A percentile compares a stretch with the other conserved stretches of the same genome.
These are phyloP conservation scores for Talaromyces sp. DNA, from an alignment of 2,329 filamentous ascomycete species.

Conservation along the genomic window DNA sequence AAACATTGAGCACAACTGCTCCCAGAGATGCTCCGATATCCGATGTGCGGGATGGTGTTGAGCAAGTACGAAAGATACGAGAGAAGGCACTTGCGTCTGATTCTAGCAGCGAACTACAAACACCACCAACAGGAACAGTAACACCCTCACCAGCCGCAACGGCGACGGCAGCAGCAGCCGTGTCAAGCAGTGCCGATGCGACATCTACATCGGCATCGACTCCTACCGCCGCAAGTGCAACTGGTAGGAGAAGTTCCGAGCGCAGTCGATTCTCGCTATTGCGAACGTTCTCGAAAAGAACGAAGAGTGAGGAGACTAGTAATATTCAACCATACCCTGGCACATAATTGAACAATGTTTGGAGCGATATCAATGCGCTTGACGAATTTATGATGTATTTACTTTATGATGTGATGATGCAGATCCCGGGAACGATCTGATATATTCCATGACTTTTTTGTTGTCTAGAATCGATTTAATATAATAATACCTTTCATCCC, in stretches of 20 bases:
- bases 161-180: not conserved
- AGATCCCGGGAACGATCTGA: not conserved
- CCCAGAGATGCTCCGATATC: slow-evolving; percentile 41
- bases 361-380: not conserved
- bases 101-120: slow-evolving; percentile 8
- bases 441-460: not conserved
- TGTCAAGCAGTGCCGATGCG: not conserved
- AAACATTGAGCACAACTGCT: slow-evolving; percentile 43
- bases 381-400: slow-evolving; percentile 7
- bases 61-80: slow-evolving; percentile 38
- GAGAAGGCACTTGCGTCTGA: slow-evolving; percentile 23
- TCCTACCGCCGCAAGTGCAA: not conserved
- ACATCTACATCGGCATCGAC: not conserved
- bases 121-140: not conserved
- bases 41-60: slow-evolving; percentile 42
- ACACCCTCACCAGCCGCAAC: not conserved
- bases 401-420: not conserved
- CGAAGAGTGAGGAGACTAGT: slow-evolving; percentile 19
- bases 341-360: slow-evolving; percentile 28
- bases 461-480: not conserved
- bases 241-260: slow-evolving; percentile 12
- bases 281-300: slow-evolving; percentile 24
- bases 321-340: slow-evolving; percentile 38
- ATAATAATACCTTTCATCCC: not conserved
- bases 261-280: slow-evolving; percentile 17